Conservation (phyloP, 805 yeast species). For the Yueomyces sinensis region DNA sequence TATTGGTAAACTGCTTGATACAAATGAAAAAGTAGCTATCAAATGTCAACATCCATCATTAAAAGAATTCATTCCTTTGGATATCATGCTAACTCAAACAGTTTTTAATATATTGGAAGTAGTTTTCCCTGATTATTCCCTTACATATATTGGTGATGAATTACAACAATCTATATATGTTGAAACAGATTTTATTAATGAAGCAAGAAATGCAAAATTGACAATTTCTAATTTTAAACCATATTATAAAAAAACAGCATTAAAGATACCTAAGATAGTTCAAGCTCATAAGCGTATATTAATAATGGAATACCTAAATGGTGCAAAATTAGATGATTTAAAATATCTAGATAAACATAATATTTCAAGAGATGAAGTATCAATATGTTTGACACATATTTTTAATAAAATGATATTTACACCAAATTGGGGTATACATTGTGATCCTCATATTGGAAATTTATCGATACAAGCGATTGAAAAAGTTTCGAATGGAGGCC, state of each 20-base stretch:
- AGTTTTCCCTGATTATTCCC: slow-evolving; percentile 86
- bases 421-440: slow-evolving; percentile 82
- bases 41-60: slow-evolving; percentile 89
- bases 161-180: slow-evolving; percentile 72
- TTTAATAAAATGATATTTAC: slow-evolving; percentile 94
- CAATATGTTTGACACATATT: slow-evolving; percentile 75
- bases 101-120: slow-evolving; percentile 64
- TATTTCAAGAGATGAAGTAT: slow-evolving; percentile 67
- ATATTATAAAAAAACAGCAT: slow-evolving; percentile 50
- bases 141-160: slow-evolving; percentile 94
- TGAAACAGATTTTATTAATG: slow-evolving; percentile 82
- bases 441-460: slow-evolving; percentile 98
- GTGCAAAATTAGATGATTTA: slow-evolving; percentile 72
- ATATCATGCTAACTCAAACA: slow-evolving; percentile 60
- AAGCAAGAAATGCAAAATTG: slow-evolving; percentile 66
- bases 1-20: slow-evolving; percentile 44
- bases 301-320: slow-evolving; percentile 78
- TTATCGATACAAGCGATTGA: slow-evolving; percentile 54
- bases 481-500: slow-evolving; percentile 25
- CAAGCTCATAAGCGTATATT: slow-evolving; percentile 58
- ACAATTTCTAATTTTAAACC: slow-evolving; percentile 54
- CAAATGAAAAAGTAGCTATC: slow-evolving; percentile 74
- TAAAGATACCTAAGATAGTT: slow-evolving; percentile 62
- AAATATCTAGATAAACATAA: slow-evolving; percentile 45
- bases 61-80: slow-evolving; percentile 80